phyloP scores from a whole-genome alignment of 2,329 filamentous ascomycete species.

The Fusarium sp. region DNA sequence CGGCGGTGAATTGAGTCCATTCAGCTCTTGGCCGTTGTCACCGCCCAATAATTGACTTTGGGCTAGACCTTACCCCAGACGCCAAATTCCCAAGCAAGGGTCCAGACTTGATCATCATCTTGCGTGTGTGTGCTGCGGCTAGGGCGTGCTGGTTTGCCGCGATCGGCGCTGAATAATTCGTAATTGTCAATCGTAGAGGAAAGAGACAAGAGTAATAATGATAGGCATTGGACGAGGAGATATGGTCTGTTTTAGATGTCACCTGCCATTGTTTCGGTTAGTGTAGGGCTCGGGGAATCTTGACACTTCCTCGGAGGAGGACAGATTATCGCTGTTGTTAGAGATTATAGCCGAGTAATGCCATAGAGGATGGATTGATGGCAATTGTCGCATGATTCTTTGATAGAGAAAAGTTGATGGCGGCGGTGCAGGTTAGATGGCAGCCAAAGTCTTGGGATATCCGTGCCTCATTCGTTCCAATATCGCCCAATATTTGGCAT shows the following conservation, averaged over 20 bases:
- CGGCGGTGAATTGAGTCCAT: neutral
- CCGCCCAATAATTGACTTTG: neutral
- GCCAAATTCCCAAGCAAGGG: slow-evolving; percentile 6
- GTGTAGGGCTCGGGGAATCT: neutral
- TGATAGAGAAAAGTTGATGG: neutral
- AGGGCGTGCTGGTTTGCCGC: slow-evolving; percentile 4
- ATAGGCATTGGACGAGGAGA: neutral
- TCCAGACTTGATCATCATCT: neutral
- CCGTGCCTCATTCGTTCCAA: neutral
- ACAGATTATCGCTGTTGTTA: neutral
- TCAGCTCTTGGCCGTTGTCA: neutral
- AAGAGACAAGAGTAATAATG: no score
- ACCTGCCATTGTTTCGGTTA: neutral
- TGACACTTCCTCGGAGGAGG: neutral
- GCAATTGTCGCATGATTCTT: neutral
- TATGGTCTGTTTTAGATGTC: neutral
- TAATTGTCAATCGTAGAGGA: neutral
- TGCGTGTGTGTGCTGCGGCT: neutral
- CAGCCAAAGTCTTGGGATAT: neutral
- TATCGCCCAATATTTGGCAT: neutral
- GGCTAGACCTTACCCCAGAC: slow-evolving; percentile 15
- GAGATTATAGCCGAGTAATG: neutral
- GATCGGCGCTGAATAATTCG: slow-evolving; percentile 8
- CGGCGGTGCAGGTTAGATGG: neutral
- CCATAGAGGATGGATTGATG: neutral